Percentiles rank a stretch among this genome's conserved stretches.
These are phyloP conservation scores for Euphorbia pulcherrima DNA, from an alignment of 345 rosid genomes.

Conservation along the genomic window DNA sequence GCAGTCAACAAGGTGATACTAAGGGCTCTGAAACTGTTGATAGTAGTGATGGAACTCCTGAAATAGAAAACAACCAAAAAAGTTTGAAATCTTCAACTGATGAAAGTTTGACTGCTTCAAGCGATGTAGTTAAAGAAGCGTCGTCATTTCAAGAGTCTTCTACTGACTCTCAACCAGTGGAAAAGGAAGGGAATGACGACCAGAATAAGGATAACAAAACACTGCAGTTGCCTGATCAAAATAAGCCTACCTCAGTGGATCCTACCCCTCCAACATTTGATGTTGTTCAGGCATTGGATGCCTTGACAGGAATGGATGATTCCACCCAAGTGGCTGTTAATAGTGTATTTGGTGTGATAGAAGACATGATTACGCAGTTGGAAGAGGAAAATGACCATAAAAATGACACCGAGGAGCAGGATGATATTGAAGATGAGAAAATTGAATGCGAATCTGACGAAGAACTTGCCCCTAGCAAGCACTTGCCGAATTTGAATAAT, in stretches of 20 bases:
- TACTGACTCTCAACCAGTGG: constrained; percentile 47
- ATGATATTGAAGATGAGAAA: constrained; percentile 35
- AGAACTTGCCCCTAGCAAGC: constrained; percentile 23
- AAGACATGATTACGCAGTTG: constrained; percentile 71
- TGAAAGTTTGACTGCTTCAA: constrained; percentile 39
- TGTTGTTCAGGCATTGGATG: constrained; percentile 77
- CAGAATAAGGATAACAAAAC: constrained; percentile 49
- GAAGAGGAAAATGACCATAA: constrained; percentile 54
- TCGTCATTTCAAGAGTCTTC: constrained; percentile 34
- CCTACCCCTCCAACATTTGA: constrained; percentile 41
- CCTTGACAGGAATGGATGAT: constrained; percentile 89
- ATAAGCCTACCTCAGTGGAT: constrained; percentile 35
- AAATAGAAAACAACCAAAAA: constrained; percentile 31
- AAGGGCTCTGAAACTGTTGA: constrained; percentile 30
- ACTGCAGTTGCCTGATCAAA: constrained; percentile 40
- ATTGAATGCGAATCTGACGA: constrained; percentile 21
- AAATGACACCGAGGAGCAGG: constrained; percentile 26
- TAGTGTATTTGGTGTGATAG: constrained; percentile 88
- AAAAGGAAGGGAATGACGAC: constrained; percentile 46
- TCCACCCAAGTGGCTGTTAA: constrained; percentile 95
- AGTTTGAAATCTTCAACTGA: constrained; percentile 37
- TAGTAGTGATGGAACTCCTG: constrained; percentile 36
- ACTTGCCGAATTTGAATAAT: constrained; percentile 15
- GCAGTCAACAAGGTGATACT: constrained; percentile 37
- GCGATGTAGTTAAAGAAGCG: constrained; percentile 34